Evolutionary conservation across 805 yeast genomes (phyloP).

Genomic region (Candida ponderosae): DNA sequence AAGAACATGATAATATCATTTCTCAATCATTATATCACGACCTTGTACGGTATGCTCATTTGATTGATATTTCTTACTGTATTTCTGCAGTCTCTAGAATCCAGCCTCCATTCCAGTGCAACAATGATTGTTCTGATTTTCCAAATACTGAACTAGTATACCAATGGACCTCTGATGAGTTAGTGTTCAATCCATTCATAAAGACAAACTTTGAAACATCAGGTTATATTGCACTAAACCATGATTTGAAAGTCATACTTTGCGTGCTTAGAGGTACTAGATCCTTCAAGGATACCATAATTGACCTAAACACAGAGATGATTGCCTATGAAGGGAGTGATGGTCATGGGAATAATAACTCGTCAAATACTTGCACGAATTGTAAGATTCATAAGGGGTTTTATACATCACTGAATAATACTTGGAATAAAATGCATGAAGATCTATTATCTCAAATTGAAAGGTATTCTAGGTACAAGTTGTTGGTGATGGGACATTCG

Average conservation of each 20-base stretch:
- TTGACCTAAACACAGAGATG: conserved; percentile 20
- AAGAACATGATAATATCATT: neutral
- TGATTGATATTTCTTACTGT: conserved; percentile 20
- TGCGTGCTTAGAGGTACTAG: conserved; percentile 18
- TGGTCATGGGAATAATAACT: neutral
- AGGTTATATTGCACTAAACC: conserved; percentile 17
- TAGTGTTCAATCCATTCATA: conserved; percentile 2
- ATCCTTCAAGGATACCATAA: conserved; percentile 17
- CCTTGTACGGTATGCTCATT: conserved; percentile 10
- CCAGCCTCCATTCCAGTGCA: conserved; percentile 15
- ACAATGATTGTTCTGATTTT: conserved; percentile 15
- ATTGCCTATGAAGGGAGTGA: conserved; percentile 3
- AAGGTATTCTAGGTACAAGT: conserved; percentile 2
- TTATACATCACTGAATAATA: conserved; percentile 5
- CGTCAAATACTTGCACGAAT: conserved; percentile 1
- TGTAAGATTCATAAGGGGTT: conserved; percentile 20
- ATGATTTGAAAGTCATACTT: conserved; percentile 4
- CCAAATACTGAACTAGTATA: conserved; percentile 13
- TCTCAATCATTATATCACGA: conserved; percentile 7
- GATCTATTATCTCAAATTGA: neutral
- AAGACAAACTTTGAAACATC: conserved; percentile 11
- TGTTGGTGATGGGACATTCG: conserved; percentile 19
- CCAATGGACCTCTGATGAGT: conserved; percentile 18
- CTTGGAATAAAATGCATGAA: conserved; percentile 6
- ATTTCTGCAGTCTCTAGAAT: conserved; percentile 14